Base-by-base conservation (phyloP, 495 filamentous ascomycete species). In the Neurospora sp. region DNA sequence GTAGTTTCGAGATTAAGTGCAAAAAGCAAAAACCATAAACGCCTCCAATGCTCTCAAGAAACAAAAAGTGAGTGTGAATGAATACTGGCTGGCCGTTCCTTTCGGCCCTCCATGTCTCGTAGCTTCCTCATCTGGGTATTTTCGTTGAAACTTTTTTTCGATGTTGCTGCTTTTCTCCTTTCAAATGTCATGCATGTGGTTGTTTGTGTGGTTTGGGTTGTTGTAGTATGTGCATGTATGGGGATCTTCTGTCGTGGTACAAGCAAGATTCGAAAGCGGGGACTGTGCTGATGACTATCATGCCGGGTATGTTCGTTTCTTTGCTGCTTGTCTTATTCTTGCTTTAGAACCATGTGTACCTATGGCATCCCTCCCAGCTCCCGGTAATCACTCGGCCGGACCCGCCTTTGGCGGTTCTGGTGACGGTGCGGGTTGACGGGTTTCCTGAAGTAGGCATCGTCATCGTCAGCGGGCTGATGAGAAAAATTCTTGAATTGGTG, bases 391-490 rank as follows among this genome's bases (percentile, higher is more conserved):
- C 92, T 94, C 20, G 94, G 93, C 66, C 96, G 86, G 71, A 91
- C 89, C 75, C 91, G 84, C 74, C 92, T 89, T 73, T 93, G 90
- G 71, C 91, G 85, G 72, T 92, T 91, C 81, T 93, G 91, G 78
- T 96, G 92, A 72, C 96, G 90, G 78, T 97, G 94, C 12, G 94
- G 96, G 79, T 99, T 99, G 71, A 98, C 92, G 2, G 96, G 96
- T 79, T 97, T 94, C 27, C 96, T 90, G 82, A 98, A 96, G 82
- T 99, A 99, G 23, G 96, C 92, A 70, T 93, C 92, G 74, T 97
- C 94, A 75, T 97, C 93, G 72, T 93, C 92, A 71, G 89, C 88
- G n/a, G 90, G 87, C 82, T 96, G 92, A 81, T 96, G 89, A 77
- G 92, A 91, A 31, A 80, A 81, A 44, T 76, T 77, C 70, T 76